Base-by-base conservation (phyloP, 2,329 filamentous ascomycete species). In the Colletotrichum tofieldiae region DNA sequence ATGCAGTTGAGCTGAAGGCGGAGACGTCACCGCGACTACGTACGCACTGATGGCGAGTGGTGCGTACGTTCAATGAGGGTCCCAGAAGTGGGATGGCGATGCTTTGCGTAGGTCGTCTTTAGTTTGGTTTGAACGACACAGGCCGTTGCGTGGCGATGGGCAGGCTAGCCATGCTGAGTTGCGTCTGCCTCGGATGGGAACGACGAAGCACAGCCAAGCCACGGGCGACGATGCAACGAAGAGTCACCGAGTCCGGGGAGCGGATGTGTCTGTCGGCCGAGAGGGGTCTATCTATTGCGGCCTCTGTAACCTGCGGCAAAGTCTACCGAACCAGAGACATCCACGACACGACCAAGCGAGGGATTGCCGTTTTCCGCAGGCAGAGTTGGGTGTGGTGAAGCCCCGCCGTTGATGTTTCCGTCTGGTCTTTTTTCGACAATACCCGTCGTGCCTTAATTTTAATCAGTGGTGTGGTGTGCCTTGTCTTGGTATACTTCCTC, bases 361-460 rank as follows among this genome's bases (percentile, higher is more conserved):
- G 65, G 41, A 63, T 63, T 29, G 32, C 23, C 47, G 64, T 45
- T 63, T 58, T 56, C 18, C 12, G 51, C 45, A 41, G 68, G 62
- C 49, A 26, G 41, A 58, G 64, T 62, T 52, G 7, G 62, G 37
- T 41, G 29, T 52, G 29, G 26, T 41, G 43, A 41, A 55, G 32
- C 63, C 63, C 63, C 63, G 67, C 67, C 41, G 37, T 45, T 56
- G 63, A 58, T 60, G 69, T 72, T 72, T 72, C 69, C 69, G 54
- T 72, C 69, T 64, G 69, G 65, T 72, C 65, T 72, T 72, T 67
- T 51, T 47, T 39, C 60, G 59, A 43, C 52, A 51, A 54, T 60
- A 49, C 58, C 65, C 65, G 69, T 58, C 65, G 69, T 58, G 37
- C 59, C 54, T 64, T 69, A 55, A 45, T 60, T 60, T 29, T 5